These are phyloP conservation scores for Xylaria sp. DNA, from an alignment of 2,329 filamentous ascomycete species.

Conservation along the genomic window DNA sequence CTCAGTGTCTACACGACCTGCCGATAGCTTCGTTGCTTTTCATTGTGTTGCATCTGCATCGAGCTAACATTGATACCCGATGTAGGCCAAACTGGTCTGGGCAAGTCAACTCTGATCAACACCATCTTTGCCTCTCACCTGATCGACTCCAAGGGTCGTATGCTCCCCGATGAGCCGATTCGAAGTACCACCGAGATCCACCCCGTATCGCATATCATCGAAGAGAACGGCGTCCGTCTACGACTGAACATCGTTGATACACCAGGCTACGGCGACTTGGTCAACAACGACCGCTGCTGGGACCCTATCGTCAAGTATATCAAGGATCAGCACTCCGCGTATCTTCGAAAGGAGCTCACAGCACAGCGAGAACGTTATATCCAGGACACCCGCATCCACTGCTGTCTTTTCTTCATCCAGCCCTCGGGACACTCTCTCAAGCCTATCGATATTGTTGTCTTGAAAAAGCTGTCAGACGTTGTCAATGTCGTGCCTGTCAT, in stretches of 20 bases:
- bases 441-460: slow-evolving; percentile 98
- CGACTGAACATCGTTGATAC: slow-evolving; percentile 99
- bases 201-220: slow-evolving; percentile 96
- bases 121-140: slow-evolving; percentile 99
- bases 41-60: slow-evolving; percentile 12
- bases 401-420: slow-evolving; percentile 99
- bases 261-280: slow-evolving; percentile 96
- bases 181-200: slow-evolving; percentile 98
- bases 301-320: slow-evolving; percentile 99
- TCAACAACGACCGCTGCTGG: slow-evolving; percentile 99
- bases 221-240: slow-evolving; percentile 98
- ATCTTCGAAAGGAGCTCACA: slow-evolving; percentile 98
- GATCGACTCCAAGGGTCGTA: slow-evolving; percentile 97
- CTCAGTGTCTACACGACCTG: slow-evolving; percentile 4
- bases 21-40: slow-evolving; percentile 10
- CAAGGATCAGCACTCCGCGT: slow-evolving; percentile 99
- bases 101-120: slow-evolving; percentile 99
- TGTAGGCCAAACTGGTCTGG: slow-evolving; percentile 94
- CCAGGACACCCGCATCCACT: slow-evolving; percentile 98
- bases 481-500: slow-evolving; percentile 99
- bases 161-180: slow-evolving; percentile 91
- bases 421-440: slow-evolving; percentile 98
- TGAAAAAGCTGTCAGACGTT: slow-evolving; percentile 99
- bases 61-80: slow-evolving; percentile 50
- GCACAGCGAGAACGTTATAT: slow-evolving; percentile 99